Evolutionary conservation across 805 yeast genomes (phyloP), one percentile per base, ranked within the genome.

Genomic region (Yarrowia osloensis): DNA sequence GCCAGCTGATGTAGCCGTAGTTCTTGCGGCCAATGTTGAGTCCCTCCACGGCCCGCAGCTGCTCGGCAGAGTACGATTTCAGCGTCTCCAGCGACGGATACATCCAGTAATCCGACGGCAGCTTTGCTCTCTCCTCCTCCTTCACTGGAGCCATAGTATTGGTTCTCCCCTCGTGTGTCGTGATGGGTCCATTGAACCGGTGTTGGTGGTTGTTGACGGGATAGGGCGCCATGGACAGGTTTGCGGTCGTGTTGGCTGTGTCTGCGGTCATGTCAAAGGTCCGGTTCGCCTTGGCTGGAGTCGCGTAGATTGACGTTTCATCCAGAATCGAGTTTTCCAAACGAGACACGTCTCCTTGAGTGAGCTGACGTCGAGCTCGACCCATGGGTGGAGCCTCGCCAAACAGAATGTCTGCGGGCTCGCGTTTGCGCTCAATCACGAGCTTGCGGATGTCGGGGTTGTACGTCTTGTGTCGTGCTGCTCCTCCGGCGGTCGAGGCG

Each of bases 11-110:
- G 65, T 83, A 78, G 65, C 98, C 98, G 73, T 80, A 87, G 67
- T 85, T 85, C 67, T 82, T 82, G 69, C 93, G 86, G 1, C 97
- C 97, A 71, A 93, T 82, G 17, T 84, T 84, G 70, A 93, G 84
- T 66, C 86, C 81, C 6, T 80, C 71, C 12, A 93, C 87, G 6
- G 82, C 73, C 54, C 87, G 83, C 67, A 90, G 81, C 69, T 90
- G 86, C 3, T 83, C 74, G 28, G 86, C 79, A 0, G 89, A 75
- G 79, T 82, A 79, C 1, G 80, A 75, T 66, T 85, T 83, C 66
- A 93, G 78, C 57, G 85, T 86, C 5, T 86, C 83, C 26, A 90
- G 73, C 2, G 89, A 79, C 21, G 98, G 98, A 3, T 86, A 82
- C 44, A 86, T 86, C 88, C 91, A 93, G 76, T 91, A 93, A 12